Base-by-base conservation (phyloP, 805 yeast species). In the Zygoascus biomembranicola region DNA sequence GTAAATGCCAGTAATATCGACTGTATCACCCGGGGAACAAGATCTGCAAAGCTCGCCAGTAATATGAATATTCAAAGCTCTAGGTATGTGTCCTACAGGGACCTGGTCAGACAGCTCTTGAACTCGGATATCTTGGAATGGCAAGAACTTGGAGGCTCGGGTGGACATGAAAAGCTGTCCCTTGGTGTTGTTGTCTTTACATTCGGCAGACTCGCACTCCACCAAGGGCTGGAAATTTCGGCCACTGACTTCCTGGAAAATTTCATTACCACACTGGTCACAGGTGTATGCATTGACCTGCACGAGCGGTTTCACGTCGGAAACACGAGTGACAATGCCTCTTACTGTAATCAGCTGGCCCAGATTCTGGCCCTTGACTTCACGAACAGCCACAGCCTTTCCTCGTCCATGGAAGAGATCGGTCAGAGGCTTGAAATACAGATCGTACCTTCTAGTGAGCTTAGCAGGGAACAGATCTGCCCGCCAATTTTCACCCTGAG, bases 31-130 rank as follows among this genome's bases (percentile, higher is more conserved):
- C 1, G 99, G 98, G 57, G 83, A 81, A 75, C 88, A 77, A 11
- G 85, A 72, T 63, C 99, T 80, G 31, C 90, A 97, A 52, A 94
- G 72, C 55, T 88, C 85, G 45, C 99, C 99, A 63, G 86, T 87
- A n/a, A 92, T 82, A 66, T 92, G 96, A 53, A 92, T 78, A 14
- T 85, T 80, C 58, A 94, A 74, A 32, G 89, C 73, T 63, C 99
- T 80, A 49, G 99, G 99, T 58, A 94, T 94, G 69, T 92, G 97
- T 51, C 99, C 99, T 31, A 90, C 92, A 0, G 99, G 99, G 16
- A 94, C 99, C 72, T 94, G 99, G 59, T 85, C 84, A 4, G 98
- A 87, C 66, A 92, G 74, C 70, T 94, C 99, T 73, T 94, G 99
- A 57, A 94, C 77, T 64, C 88, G 85, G 53, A 90, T 94, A 64